phyloP scores from a whole-genome alignment of 495 filamentous ascomycete species.

The Hypoxylon lenormandii region DNA sequence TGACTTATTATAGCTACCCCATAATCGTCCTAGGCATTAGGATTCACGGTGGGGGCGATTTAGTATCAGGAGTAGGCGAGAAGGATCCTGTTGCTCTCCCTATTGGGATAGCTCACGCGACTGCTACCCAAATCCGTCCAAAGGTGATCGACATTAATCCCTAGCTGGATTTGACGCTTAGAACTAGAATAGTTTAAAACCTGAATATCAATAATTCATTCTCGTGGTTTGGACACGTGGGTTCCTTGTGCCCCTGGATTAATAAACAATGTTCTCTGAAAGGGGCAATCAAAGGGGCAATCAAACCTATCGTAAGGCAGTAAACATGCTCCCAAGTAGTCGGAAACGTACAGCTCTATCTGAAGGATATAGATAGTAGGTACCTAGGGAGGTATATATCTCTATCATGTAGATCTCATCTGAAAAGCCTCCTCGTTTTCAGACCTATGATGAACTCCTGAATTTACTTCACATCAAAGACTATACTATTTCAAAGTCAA shows the following conservation, averaged over 20 bases:
- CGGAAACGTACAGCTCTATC: not conserved
- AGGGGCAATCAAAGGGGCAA: too few species aligned
- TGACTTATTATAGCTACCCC: too few species aligned
- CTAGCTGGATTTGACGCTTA: not conserved
- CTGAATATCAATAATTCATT: too few species aligned
- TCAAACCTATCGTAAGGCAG: too few species aligned
- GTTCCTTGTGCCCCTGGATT: too few species aligned
- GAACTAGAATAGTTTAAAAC: not conserved
- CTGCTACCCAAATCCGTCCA: not conserved
- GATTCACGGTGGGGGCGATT: too few species aligned
- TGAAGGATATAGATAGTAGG: not conserved
- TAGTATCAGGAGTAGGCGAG: too few species aligned
- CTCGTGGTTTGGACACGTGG: not conserved
- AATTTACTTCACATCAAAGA: not conserved
- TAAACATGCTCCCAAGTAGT: too few species aligned
- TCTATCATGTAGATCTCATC: not conserved
- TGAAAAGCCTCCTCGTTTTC: not conserved
- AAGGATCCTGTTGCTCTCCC: too few species aligned
- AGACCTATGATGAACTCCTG: not conserved
- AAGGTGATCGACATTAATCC: not conserved
- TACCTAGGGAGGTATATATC: not conserved
- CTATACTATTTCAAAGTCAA: constrained; percentile 65
- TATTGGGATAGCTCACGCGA: not conserved
- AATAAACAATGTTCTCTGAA: too few species aligned
- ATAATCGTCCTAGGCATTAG: too few species aligned